These are phyloP conservation scores for Boeremia lycopersici DNA, from an alignment of 2,329 filamentous ascomycete species.

Conservation along the genomic window DNA sequence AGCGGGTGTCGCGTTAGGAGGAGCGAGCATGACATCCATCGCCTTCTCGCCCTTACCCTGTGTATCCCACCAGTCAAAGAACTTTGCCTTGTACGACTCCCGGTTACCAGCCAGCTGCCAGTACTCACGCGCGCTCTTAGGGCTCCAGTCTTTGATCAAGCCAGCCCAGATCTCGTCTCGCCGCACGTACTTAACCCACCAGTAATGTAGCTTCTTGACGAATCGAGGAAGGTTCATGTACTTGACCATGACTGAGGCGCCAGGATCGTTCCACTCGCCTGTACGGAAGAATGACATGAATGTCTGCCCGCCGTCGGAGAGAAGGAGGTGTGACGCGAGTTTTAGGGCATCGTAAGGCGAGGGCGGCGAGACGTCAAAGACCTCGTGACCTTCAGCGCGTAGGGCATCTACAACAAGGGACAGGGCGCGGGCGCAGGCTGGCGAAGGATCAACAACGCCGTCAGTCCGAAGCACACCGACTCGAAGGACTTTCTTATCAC, in stretches of 20 bases:
- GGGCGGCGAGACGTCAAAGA: slow-evolving; percentile 70
- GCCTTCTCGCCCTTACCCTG: slow-evolving; percentile 39
- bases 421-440: slow-evolving; percentile 79
- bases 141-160: slow-evolving; percentile 73
- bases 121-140: slow-evolving; percentile 76
- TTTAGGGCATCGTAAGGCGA: slow-evolving; percentile 74
- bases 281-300: slow-evolving; percentile 77
- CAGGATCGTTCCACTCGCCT: slow-evolving; percentile 80
- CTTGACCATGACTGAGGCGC: slow-evolving; percentile 74
- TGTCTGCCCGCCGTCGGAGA: slow-evolving; percentile 80
- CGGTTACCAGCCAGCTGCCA: slow-evolving; percentile 81
- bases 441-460: slow-evolving; percentile 82
- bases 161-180: slow-evolving; percentile 79
- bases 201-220: slow-evolving; percentile 83
- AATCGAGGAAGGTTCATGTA: slow-evolving; percentile 76
- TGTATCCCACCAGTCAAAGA: slow-evolving; percentile 83
- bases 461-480: slow-evolving; percentile 81
- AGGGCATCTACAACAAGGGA: slow-evolving; percentile 73
- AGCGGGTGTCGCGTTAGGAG: slow-evolving; percentile 89
- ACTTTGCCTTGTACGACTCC: slow-evolving; percentile 76
- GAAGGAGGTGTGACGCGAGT: slow-evolving; percentile 80
- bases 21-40: slow-evolving; percentile 79
- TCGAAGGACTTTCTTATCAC: slow-evolving; percentile 66
- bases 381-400: slow-evolving; percentile 73
- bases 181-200: slow-evolving; percentile 85